These are phyloP conservation scores for Cyanidiococcus yangmingshanensis DNA, from an alignment of 23 red algal genomes.

Conservation along the genomic window DNA sequence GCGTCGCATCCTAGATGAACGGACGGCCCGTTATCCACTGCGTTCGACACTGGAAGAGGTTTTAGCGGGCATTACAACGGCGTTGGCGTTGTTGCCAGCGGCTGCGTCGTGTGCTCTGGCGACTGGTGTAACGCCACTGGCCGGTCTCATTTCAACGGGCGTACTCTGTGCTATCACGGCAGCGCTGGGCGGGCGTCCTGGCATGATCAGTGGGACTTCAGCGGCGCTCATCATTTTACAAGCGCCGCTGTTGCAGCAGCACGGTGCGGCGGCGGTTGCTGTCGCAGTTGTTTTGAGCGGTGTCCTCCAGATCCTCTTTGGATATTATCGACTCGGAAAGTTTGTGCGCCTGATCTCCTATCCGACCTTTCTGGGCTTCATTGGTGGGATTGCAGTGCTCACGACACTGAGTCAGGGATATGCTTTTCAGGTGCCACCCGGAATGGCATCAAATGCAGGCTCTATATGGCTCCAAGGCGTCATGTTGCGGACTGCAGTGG, in stretches of 20 bases:
- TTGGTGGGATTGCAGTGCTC: conserved; percentile 14
- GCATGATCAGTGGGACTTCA: conserved; percentile 24
- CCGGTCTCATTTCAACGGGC: not conserved
- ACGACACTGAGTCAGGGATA: conserved; percentile 1
- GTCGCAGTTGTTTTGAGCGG: conserved; percentile 1
- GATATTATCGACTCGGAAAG: conserved; percentile 14
- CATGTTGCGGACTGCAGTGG: not conserved
- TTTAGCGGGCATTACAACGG: conserved; percentile 2
- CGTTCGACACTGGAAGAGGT: conserved; percentile 12
- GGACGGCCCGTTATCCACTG: conserved; percentile 1
- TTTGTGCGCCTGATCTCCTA: conserved; percentile 27
- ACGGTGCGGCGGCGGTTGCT: not conserved
- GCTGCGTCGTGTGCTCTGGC: not conserved
- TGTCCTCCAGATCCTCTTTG: conserved; percentile 22
- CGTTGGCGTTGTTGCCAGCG: conserved; percentile 9
- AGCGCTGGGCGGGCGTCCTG: conserved; percentile 19
- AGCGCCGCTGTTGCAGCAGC: not conserved
- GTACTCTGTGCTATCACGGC: not conserved
- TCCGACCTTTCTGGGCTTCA: conserved; percentile 20
- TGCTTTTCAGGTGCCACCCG: conserved; percentile 1
- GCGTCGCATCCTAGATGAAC: conserved; percentile 9
- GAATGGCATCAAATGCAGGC: not conserved
- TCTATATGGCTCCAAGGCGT: not conserved
- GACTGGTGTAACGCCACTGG: not conserved
- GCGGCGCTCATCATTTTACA: conserved; percentile 10